Conservation (phyloP, 192 early-diverging fungal genomes). For the Coemansia sp. region DNA sequence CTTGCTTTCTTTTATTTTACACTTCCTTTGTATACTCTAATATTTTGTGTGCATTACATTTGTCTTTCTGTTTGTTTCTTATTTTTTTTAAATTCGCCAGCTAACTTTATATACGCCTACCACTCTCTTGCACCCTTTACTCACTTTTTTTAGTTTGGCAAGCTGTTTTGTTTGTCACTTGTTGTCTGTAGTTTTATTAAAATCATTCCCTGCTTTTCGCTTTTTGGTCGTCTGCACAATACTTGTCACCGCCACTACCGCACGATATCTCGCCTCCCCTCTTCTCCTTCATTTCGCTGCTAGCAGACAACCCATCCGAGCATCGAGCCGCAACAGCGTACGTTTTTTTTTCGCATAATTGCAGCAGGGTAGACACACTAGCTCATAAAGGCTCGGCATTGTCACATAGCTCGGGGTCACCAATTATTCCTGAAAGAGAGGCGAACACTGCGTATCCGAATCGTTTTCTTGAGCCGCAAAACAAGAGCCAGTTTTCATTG, state of each 20-base stretch:
- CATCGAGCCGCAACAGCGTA: not conserved
- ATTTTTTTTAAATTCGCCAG: not conserved
- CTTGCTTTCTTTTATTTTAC: not conserved
- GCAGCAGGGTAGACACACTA: not conserved
- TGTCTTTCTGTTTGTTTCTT: not conserved
- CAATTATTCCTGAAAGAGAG: not conserved
- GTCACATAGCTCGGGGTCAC: not conserved
- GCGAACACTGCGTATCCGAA: not conserved
- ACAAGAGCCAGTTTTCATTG: not conserved
- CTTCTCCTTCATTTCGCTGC: not conserved
- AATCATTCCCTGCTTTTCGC: not conserved
- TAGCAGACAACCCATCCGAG: not conserved
- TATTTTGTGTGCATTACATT: not conserved
- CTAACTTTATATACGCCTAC: not conserved
- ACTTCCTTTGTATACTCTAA: not conserved
- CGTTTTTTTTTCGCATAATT: not conserved
- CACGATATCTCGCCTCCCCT: not conserved
- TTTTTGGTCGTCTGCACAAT: slow-evolving; percentile 1
- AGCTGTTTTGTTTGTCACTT: not conserved
- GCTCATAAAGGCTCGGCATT: not conserved
- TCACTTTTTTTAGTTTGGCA: not conserved
- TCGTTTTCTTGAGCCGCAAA: not conserved
- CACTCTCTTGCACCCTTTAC: not conserved
- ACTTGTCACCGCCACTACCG: not conserved
- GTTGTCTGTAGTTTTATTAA: slow-evolving; percentile 6